Conservation (phyloP, 2,329 filamentous ascomycete genomes). For the Cryphonectria radicalis region DNA sequence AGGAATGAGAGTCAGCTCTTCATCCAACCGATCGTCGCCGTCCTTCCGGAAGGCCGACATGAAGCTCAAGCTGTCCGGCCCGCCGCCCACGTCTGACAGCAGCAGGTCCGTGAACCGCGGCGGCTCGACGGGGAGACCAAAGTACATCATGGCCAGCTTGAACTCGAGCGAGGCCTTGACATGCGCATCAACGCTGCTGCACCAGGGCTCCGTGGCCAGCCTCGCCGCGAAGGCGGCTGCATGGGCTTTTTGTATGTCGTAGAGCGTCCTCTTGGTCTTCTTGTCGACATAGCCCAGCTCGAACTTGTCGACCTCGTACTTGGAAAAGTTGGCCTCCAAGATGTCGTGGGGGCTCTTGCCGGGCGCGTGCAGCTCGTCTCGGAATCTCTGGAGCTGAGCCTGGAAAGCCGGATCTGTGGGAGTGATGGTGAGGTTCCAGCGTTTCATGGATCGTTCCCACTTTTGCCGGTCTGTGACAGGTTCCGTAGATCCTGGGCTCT, state of each 20-base stretch:
- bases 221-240: conserved; percentile 1
- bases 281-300: conserved; percentile 20
- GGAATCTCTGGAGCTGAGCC: not conserved
- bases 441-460: conserved; percentile 18
- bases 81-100: conserved; percentile 19
- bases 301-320: conserved; percentile 22
- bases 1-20: conserved; percentile 30
- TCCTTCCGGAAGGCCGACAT: conserved; percentile 23
- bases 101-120: conserved; percentile 37
- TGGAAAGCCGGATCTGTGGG: conserved; percentile 4
- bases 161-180: conserved; percentile 36
- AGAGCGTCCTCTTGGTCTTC: conserved; percentile 11
- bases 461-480: conserved; percentile 5
- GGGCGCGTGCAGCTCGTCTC: conserved; percentile 4
- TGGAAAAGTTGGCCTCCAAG: conserved; percentile 15
- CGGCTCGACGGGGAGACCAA: conserved; percentile 51
- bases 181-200: not conserved
- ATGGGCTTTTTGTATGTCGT: conserved; percentile 15
- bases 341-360: conserved; percentile 17
- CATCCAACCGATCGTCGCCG: conserved; percentile 30
- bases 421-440: conserved; percentile 15
- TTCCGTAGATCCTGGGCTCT: not conserved
- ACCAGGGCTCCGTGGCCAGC: conserved; percentile 5
- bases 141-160: conserved; percentile 53
- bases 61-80: conserved; percentile 17